phyloP scores from a whole-genome alignment of 805 yeast species.

The Pichia insulana region DNA sequence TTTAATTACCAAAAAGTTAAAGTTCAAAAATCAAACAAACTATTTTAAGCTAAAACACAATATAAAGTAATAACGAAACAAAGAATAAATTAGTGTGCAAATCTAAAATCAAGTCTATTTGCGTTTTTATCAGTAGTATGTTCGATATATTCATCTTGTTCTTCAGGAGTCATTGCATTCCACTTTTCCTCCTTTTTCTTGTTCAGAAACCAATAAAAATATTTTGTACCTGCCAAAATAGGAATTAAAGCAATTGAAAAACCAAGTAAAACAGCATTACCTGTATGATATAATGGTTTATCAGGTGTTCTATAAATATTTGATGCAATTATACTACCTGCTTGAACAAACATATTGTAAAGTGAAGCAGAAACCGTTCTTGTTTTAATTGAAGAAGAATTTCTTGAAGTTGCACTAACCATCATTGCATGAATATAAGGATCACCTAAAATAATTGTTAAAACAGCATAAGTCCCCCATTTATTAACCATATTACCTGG shows the following conservation, averaged over 20 bases:
- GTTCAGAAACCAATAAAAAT: slow-evolving; percentile 36
- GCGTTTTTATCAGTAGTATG: slow-evolving; percentile 47
- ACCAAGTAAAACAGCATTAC: slow-evolving; percentile 38
- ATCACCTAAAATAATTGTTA: slow-evolving; percentile 29
- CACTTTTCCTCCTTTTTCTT: slow-evolving; percentile 38
- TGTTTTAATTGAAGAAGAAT: slow-evolving; percentile 53
- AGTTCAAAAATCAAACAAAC: too few relatives aligned
- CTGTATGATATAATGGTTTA: slow-evolving; percentile 50
- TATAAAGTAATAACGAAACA: slow-evolving; percentile 24
- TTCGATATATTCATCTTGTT: slow-evolving; percentile 38
- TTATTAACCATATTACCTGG: slow-evolving; percentile 18
- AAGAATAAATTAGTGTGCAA: slow-evolving; percentile 14
- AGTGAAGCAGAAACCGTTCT: slow-evolving; percentile 57
- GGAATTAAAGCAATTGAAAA: slow-evolving; percentile 26
- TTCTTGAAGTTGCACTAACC: slow-evolving; percentile 54
- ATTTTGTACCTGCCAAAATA: slow-evolving; percentile 23
- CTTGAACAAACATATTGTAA: slow-evolving; percentile 57
- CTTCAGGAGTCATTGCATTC: slow-evolving; percentile 41
- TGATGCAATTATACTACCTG: slow-evolving; percentile 44
- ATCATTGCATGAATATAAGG: slow-evolving; percentile 47
- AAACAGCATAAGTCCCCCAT: slow-evolving; percentile 22
- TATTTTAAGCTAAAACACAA: too few relatives aligned
- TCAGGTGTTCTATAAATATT: slow-evolving; percentile 52
- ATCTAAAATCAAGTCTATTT: slow-evolving; percentile 42
- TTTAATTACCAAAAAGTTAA: too few relatives aligned